phyloP scores from a whole-genome alignment of 1,284 basidiomycete genomes.

The Pisolithus thermaeus region DNA sequence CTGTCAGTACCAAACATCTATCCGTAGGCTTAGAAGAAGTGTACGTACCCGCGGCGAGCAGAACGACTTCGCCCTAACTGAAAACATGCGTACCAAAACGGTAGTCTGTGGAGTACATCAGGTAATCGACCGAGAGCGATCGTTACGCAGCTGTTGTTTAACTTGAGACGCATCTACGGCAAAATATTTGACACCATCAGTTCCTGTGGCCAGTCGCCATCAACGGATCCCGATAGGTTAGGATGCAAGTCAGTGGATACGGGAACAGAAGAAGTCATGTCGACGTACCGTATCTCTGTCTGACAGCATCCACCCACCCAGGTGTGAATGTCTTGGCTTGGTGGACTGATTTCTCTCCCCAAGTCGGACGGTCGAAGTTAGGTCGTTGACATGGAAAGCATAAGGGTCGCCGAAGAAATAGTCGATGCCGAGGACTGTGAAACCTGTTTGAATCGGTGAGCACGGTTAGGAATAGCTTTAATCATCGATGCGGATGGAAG shows the following conservation, averaged over 20 bases:
- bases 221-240: no score
- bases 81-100: constrained; percentile 53
- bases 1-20: not conserved
- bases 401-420: constrained; percentile 53
- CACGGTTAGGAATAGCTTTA: not conserved
- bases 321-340: constrained; percentile 36
- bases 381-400: constrained; percentile 29
- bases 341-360: constrained; percentile 32
- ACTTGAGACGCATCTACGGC: constrained; percentile 30
- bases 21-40: not conserved
- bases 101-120: constrained; percentile 36
- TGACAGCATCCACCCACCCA: constrained; percentile 45
- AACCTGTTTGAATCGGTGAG: constrained; percentile 33
- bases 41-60: constrained; percentile 41
- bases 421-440: constrained; percentile 47
- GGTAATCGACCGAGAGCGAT: not conserved
- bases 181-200: constrained; percentile 28
- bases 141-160: not conserved
- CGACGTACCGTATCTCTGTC: constrained; percentile 36
- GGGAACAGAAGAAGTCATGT: no score
- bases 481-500: not conserved
- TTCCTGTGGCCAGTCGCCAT: constrained; percentile 14
- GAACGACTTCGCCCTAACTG: constrained; percentile 38
- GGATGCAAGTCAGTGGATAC: no score
- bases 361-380: constrained; percentile 36